Evolutionary conservation across 1,284 basidiomycete genomes (phyloP), one percentile per base, ranked within the genome.

Genomic region (Ustanciosporium gigantosporum): DNA sequence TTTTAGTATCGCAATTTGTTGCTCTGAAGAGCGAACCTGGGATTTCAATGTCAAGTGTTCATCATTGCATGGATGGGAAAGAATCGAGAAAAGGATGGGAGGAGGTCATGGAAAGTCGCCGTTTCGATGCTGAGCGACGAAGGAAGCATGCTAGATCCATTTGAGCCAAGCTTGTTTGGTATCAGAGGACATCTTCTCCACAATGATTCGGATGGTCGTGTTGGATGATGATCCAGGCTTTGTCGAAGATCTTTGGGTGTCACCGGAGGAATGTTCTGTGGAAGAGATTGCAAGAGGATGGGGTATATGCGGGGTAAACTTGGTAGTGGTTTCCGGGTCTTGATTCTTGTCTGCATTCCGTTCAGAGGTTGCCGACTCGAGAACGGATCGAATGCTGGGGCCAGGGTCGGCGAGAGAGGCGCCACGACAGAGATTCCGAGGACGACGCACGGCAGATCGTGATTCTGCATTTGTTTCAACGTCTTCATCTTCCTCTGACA

Each of bases 111-210:
- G n/a, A n/a, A n/a, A n/a, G n/a, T n/a, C n/a, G n/a, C n/a, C n/a
- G n/a, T n/a, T n/a, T n/a, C n/a, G n/a, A n/a, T n/a, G n/a, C n/a
- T n/a, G n/a, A n/a, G n/a, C n/a, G n/a, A n/a, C n/a, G n/a, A n/a
- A n/a, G n/a, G n/a, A n/a, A n/a, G n/a, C n/a, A n/a, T n/a, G 27
- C 37, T 35, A 65, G 13, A 65, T 56, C 61, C 61, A 65, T 20
- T 51, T 65, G 25, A 65, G 47, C 65, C 65, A 67, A 22, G 65
- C 49, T 46, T 62, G 55, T 23, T 58, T 58, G 1, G 55, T 64
- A 16, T 67, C 65, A 2, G 53, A 50, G 8, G 48, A 46, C 15
- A 67, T 46, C 29, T 39, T 52, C 23, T 67, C 65, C 15, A 67
- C 45, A 15, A 64, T 42, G 4, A 64, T 59, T 34, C 52, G 62